Evolutionary conservation across 768 basidiomycete genomes (phyloP).

Genomic region (Lactarius vividus): DNA sequence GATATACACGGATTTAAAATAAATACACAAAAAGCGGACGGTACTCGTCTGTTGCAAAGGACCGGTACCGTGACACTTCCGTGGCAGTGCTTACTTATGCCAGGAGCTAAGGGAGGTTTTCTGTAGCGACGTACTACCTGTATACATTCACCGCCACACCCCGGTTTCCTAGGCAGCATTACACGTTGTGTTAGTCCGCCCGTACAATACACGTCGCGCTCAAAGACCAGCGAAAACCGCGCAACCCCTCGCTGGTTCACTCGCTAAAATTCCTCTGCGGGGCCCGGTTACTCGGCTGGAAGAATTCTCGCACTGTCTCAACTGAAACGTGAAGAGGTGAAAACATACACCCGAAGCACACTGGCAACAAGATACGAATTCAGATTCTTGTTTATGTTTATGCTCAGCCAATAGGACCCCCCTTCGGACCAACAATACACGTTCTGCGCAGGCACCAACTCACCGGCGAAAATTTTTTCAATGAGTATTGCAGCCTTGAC

Average conservation of each 20-base stretch:
- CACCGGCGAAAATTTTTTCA: no score
- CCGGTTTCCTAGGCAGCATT: background rate
- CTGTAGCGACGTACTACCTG: background rate
- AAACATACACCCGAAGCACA: background rate
- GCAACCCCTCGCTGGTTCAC: background rate
- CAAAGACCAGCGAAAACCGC: background rate
- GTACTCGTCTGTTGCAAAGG: background rate
- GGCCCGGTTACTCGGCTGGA: background rate
- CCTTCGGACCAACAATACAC: background rate
- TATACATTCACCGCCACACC: background rate
- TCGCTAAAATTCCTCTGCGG: slow-evolving; percentile 1
- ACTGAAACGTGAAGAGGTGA: background rate
- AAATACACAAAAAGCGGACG: background rate
- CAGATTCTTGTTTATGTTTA: background rate
- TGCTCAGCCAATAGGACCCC: background rate
- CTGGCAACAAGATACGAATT: background rate
- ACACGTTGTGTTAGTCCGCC: background rate
- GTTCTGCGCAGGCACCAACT: background rate
- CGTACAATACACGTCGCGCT: background rate
- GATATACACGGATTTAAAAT: no score
- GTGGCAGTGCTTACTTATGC: background rate
- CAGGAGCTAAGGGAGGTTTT: no score
- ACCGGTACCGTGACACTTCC: background rate
- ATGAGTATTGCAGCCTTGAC: background rate
- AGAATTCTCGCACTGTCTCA: background rate